Percentiles rank a stretch among this genome's conserved stretches.
phyloP scores from a whole-genome alignment of 169 alveolate genomes.

The Plasmodium berghei region DNA sequence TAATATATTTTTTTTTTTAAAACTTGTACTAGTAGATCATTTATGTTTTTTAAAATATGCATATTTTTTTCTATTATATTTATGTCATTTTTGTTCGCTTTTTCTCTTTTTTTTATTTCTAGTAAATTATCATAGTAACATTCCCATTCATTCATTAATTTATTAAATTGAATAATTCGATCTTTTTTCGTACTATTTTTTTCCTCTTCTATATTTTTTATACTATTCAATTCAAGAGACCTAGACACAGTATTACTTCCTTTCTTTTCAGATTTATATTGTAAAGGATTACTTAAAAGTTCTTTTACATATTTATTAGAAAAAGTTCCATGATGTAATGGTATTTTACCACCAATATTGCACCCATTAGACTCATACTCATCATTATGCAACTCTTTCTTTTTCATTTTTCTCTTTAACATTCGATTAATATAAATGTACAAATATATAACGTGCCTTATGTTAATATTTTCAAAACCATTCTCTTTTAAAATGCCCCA shows the following conservation, averaged over 20 bases:
- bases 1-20: slow-evolving; percentile 35
- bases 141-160: too few species aligned
- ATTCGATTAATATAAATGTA: slow-evolving; percentile 44
- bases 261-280: too few species aligned
- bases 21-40: slow-evolving; percentile 1
- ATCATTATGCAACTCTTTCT: not conserved
- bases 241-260: too few species aligned
- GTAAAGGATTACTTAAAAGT: not conserved
- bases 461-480: slow-evolving; percentile 29
- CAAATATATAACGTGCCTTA: slow-evolving; percentile 30
- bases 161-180: too few species aligned
- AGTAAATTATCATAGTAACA: not conserved
- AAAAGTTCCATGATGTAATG: not conserved
- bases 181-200: not conserved
- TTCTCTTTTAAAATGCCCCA: slow-evolving; percentile 10
- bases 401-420: slow-evolving; percentile 6
- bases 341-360: not conserved
- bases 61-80: not conserved
- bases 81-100: not conserved
- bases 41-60: slow-evolving; percentile 9
- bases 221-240: too few species aligned
- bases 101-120: not conserved
- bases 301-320: not conserved
- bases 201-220: not conserved
- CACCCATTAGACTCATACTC: not conserved